phyloP scores from a whole-genome alignment of 805 yeast species.

The Grigorovia humatica region DNA sequence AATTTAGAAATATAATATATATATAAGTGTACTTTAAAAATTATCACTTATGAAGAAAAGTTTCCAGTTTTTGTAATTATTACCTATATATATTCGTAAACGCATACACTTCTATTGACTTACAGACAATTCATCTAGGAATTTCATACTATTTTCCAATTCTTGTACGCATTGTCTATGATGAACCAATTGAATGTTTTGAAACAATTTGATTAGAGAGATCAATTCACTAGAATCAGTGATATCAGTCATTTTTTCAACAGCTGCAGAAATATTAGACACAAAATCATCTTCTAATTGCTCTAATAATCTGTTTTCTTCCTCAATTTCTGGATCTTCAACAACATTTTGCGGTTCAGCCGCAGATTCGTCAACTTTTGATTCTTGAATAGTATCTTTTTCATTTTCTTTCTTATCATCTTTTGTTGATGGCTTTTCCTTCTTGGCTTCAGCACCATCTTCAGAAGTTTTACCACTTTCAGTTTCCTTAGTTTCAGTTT shows the following conservation, averaged over 20 bases:
- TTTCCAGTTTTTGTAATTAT: no score
- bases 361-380: not conserved
- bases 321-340: constrained; percentile 8
- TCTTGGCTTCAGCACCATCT: constrained; percentile 2
- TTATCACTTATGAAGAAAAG: no score
- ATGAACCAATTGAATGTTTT: constrained; percentile 58
- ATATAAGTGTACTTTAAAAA: not conserved
- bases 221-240: constrained; percentile 59
- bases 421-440: not conserved
- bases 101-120: not conserved
- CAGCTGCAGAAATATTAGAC: constrained; percentile 67
- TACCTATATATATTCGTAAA: no score
- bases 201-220: constrained; percentile 53
- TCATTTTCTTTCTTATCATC: not conserved
- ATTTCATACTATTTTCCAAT: constrained; percentile 36
- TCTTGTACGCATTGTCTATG: constrained; percentile 43
- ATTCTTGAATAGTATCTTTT: not conserved
- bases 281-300: constrained; percentile 71
- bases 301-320: constrained; percentile 37
- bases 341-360: not conserved
- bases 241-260: constrained; percentile 64
- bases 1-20: not conserved
- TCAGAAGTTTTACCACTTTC: not conserved
- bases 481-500: not conserved
- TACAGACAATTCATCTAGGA: constrained; percentile 25